Evolutionary conservation across 2,329 filamentous ascomycete species (phyloP).

Genomic region (Dryadomyces quercus-mongolicae): DNA sequence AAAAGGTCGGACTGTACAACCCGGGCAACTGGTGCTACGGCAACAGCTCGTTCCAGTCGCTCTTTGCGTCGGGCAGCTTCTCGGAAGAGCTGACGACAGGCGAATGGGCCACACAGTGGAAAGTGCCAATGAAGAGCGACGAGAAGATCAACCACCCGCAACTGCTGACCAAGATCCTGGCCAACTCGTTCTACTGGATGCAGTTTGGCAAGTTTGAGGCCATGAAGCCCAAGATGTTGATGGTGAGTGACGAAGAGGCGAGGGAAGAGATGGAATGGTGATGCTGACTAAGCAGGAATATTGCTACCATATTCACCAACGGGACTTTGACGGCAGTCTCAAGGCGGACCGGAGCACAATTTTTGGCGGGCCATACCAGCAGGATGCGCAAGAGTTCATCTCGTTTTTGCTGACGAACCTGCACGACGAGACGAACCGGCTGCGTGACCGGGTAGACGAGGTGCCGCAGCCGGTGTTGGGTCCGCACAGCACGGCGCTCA

Average conservation of each 20-base stretch:
- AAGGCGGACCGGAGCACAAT: slow-evolving; percentile 25
- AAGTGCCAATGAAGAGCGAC: slow-evolving; percentile 53
- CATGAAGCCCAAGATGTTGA: slow-evolving; percentile 43
- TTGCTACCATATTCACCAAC: slow-evolving; percentile 46
- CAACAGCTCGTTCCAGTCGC: slow-evolving; percentile 77
- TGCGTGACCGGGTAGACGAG: slow-evolving; percentile 26
- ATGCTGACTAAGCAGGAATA: slow-evolving; percentile 36
- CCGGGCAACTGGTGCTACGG: slow-evolving; percentile 81
- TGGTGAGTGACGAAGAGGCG: slow-evolving; percentile 30
- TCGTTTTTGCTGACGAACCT: slow-evolving; percentile 71
- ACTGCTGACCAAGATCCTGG: slow-evolving; percentile 46
- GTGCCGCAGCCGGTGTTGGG: slow-evolving; percentile 13
- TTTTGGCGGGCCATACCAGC: slow-evolving; percentile 67
- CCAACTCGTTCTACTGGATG: slow-evolving; percentile 47
- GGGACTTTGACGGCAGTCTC: slow-evolving; percentile 16
- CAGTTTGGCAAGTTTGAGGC: slow-evolving; percentile 32
- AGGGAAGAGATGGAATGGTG: too few species aligned
- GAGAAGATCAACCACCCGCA: slow-evolving; percentile 41
- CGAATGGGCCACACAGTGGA: slow-evolving; percentile 50
- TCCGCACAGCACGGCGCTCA: slow-evolving; percentile 19
- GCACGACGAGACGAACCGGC: slow-evolving; percentile 70
- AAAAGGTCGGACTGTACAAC: slow-evolving; percentile 64
- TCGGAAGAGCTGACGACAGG: slow-evolving; percentile 47
- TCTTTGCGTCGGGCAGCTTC: slow-evolving; percentile 64
- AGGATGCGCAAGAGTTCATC: slow-evolving; percentile 86